Evolutionary conservation across 202 grass and related monocot species (phyloP).

Genomic region (Carex sylvatica): DNA sequence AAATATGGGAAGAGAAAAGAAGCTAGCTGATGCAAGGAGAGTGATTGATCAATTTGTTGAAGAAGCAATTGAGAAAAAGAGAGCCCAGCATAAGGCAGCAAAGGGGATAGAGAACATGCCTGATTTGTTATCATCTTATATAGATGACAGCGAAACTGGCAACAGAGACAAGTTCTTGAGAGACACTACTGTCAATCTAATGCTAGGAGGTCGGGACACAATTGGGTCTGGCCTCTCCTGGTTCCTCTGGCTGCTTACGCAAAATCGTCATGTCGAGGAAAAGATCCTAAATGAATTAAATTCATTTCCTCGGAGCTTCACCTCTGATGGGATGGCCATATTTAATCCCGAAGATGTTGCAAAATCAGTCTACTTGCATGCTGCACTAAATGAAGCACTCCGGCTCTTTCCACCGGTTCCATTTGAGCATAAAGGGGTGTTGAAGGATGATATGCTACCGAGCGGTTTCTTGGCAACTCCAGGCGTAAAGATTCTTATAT

Average conservation of each 20-base stretch:
- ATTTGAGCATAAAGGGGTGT: constrained; percentile 55
- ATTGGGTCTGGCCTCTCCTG: constrained; percentile 64
- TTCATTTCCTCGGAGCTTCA: constrained; percentile 2
- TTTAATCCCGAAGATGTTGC: constrained; percentile 47
- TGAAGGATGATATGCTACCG: constrained; percentile 47
- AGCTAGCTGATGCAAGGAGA: constrained; percentile 39
- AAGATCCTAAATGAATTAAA: constrained; percentile 56
- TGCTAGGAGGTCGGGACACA: constrained; percentile 78
- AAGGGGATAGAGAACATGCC: constrained; percentile 17
- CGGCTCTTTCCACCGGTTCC: constrained; percentile 77
- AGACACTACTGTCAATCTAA: constrained; percentile 69
- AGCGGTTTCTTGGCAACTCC: constrained; percentile 41
- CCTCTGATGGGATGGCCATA: constrained; percentile 24
- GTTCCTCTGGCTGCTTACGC: constrained; percentile 71
- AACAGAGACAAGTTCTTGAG: constrained; percentile 44
- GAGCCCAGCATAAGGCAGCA: constrained; percentile 24
- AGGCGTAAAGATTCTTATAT: constrained; percentile 47
- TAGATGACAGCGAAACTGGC: constrained; percentile 33
- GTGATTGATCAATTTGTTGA: constrained; percentile 65
- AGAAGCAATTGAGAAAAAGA: constrained; percentile 43
- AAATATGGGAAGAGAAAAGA: constrained; percentile 40
- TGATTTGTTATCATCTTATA: constrained; percentile 68
- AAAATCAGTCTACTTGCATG: constrained; percentile 56
- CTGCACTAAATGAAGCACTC: constrained; percentile 64
- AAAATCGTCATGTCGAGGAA: constrained; percentile 33